Conservation (phyloP, 2,329 filamentous ascomycete species). For the Didymella glomerata region DNA sequence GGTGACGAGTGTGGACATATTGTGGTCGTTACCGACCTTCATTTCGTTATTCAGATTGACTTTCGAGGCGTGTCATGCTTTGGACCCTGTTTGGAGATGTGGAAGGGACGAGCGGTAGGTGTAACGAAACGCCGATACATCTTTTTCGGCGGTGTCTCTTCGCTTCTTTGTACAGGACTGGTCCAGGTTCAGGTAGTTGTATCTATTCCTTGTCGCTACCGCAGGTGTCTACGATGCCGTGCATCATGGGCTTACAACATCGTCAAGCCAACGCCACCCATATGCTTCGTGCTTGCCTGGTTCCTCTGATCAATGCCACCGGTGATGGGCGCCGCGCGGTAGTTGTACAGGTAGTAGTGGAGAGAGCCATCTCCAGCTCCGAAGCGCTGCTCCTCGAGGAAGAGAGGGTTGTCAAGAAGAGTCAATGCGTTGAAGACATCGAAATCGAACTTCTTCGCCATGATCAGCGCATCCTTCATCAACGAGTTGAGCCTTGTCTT, state of each 20-base stretch:
- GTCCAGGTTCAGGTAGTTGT: neutral
- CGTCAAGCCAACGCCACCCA: slow-evolving; percentile 89
- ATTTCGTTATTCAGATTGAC: neutral
- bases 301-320: slow-evolving; percentile 86
- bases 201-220: neutral
- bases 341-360: slow-evolving; percentile 98
- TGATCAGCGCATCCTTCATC: slow-evolving; percentile 83
- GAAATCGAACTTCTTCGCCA: slow-evolving; percentile 85
- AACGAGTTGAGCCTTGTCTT: slow-evolving; percentile 83
- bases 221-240: neutral
- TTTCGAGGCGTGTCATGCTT: neutral
- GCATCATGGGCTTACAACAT: slow-evolving; percentile 65
- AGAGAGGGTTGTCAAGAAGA: slow-evolving; percentile 90
- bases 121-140: too few species aligned
- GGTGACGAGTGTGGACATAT: neutral
- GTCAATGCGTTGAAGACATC: slow-evolving; percentile 98
- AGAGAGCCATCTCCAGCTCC: slow-evolving; percentile 92
- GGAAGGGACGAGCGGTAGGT: too few species aligned
- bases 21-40: neutral
- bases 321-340: slow-evolving; percentile 82
- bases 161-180: too few species aligned
- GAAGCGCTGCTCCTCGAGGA: slow-evolving; percentile 93
- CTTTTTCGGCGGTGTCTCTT: too few species aligned
- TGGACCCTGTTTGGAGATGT: neutral
- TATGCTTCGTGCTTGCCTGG: slow-evolving; percentile 75